Evolutionary conservation across 768 basidiomycete species (phyloP).

Genomic region (Filobasidium floriforme): DNA sequence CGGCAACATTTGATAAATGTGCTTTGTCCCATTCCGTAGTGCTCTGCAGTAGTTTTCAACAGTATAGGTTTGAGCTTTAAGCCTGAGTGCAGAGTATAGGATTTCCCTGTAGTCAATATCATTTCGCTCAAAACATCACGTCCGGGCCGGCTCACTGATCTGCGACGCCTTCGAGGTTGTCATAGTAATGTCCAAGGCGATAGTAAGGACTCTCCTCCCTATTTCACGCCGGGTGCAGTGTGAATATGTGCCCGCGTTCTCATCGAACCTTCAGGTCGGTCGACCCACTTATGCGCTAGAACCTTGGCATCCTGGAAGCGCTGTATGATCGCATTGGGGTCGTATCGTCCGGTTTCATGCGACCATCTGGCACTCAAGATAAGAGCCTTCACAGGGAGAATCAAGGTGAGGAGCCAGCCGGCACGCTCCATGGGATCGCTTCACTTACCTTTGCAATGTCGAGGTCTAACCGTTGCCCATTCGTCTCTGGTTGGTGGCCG

Average conservation of each 20-base stretch:
- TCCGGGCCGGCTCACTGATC: background rate
- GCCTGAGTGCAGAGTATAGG: too few relatives aligned
- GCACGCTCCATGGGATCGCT: background rate
- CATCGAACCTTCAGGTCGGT: too few relatives aligned
- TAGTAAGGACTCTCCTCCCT: conserved; percentile 68
- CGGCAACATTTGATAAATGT: conserved; percentile 89
- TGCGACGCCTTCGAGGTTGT: conserved; percentile 40
- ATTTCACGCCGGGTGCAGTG: background rate
- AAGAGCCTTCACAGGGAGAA: conserved; percentile 50
- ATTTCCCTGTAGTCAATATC: too few relatives aligned
- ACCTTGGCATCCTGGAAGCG: conserved; percentile 46
- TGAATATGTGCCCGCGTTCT: too few relatives aligned
- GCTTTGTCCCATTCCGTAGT: conserved; percentile 78
- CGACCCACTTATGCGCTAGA: conserved; percentile 44
- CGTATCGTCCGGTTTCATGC: conserved; percentile 77
- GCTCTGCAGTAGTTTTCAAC: conserved; percentile 62
- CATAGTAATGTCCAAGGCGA: conserved; percentile 80
- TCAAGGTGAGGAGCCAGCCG: background rate
- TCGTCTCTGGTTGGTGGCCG: background rate
- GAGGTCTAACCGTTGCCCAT: conserved; percentile 13
- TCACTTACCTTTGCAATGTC: conserved; percentile 58
- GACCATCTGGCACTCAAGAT: conserved; percentile 85
- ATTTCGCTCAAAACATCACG: too few relatives aligned
- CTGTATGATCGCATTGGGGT: conserved; percentile 56
- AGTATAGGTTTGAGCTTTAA: conserved; percentile 45